Base-by-base conservation (phyloP, 305 asterid species). In the Fraxinus velutina region DNA sequence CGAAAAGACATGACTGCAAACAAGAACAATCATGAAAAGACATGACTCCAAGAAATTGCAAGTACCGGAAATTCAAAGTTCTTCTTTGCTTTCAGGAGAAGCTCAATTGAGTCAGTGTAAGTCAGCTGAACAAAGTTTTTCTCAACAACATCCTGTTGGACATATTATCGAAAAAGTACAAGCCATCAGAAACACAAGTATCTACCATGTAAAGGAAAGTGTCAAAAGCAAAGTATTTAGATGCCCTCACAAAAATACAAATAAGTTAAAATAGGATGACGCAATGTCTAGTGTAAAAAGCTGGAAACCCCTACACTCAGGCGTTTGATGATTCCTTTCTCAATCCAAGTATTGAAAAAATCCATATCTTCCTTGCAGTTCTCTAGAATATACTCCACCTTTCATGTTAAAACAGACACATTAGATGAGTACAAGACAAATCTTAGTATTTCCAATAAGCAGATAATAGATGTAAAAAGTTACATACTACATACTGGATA, bases 401-500 rank as follows among this genome's bases (percentile, higher is more conserved):
- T 83, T 72, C 83, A 88, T 78, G 83, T 60, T 12, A 78, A 64
- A 42, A 87, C 55, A 86, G 70, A 77, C 60, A 73, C 64, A 87
- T 27, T 77, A 79, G 83, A 80, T 73, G 83, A 73, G 33, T 71
- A 84, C 39, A 52, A 73, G 17, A 6, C 27, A 74, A 81, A 24
- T 39, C 17, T 36, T 10, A 72, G 66, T 39, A 47, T 42, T 29
- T 30, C 47, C 19, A 73, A 76, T 57, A 73, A 83, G 76, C 78
- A 30, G 50, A 79, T 78, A 78, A 85, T 79, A 86, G 93, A 84
- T 86, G 79, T 81, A 91, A 82, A 82, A 86, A 86, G 97, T 89
- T 89, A 96, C 99, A 86, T 96, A 96, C 99, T 88, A 96, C 99
- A 84, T 96, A 96, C 98, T 96, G 98, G 98, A 96, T 98, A 93